Conservation (phyloP, 2,329 filamentous ascomycete genomes). For the Westerdykella sp. region DNA sequence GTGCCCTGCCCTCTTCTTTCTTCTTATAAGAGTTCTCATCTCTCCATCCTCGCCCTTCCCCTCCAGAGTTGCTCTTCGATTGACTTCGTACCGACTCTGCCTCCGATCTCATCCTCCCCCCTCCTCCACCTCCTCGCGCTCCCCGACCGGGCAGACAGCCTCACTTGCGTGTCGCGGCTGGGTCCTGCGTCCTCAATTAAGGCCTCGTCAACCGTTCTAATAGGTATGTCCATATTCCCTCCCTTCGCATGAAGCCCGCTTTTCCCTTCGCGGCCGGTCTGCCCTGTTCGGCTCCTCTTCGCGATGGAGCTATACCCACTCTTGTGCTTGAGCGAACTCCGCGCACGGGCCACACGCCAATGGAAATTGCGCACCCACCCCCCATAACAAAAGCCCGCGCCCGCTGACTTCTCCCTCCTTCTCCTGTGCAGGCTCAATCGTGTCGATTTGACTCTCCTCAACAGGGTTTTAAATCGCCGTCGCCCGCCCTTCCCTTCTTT, state of each 20-base stretch:
- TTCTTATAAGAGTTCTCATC: slow-evolving; percentile 11
- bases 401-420: not conserved
- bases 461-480: slow-evolving; percentile 3
- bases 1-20: slow-evolving; percentile 3
- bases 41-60: slow-evolving; percentile 2
- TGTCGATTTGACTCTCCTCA: not conserved
- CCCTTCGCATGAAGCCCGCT: not conserved
- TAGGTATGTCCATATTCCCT: slow-evolving; percentile 4
- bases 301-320: not conserved
- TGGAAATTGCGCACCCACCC: slow-evolving; percentile 6
- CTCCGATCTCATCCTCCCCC: slow-evolving; percentile 3
- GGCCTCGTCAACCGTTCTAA: not conserved
- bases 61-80: slow-evolving; percentile 13
- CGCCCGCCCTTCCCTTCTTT: slow-evolving; percentile 2
- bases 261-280: not conserved
- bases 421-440: slow-evolving; percentile 4
- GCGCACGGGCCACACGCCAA: slow-evolving; percentile 4
- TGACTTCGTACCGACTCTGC: slow-evolving; percentile 3
- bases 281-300: not conserved
- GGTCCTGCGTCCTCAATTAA: slow-evolving; percentile 17
- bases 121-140: slow-evolving; percentile 8
- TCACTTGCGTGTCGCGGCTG: slow-evolving; percentile 19
- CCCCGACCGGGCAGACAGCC: slow-evolving; percentile 18
- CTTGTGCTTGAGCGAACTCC: not conserved
- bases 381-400: slow-evolving; percentile 7